A percentile compares a stretch with the other conserved stretches of the same genome.
These are phyloP conservation scores for Mycena olivaceomarginata DNA, from an alignment of 768 basidiomycete species.

Conservation along the genomic window DNA sequence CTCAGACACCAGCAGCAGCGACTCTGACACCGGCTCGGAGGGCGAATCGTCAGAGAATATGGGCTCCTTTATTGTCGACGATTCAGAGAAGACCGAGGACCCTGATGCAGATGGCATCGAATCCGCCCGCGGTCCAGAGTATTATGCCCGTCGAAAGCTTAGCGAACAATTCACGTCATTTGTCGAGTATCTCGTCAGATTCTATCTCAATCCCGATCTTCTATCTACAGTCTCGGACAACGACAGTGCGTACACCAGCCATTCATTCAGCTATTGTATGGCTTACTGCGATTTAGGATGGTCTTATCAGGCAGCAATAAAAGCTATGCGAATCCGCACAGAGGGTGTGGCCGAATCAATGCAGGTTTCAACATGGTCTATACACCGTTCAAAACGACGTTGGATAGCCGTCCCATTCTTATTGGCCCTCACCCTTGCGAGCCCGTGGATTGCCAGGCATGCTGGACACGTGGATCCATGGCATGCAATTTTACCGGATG, in stretches of 20 bases:
- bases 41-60: neutral
- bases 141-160: constrained; percentile 11
- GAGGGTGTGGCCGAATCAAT: constrained; percentile 8
- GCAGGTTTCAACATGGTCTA: constrained; percentile 29
- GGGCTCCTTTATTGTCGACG: constrained; percentile 20
- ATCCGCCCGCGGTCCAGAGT: constrained; percentile 10
- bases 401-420: constrained; percentile 32
- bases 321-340: constrained; percentile 1
- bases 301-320: constrained; percentile 13
- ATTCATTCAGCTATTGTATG: neutral
- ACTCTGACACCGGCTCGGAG: neutral
- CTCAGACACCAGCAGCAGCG: neutral
- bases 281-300: constrained; percentile 1
- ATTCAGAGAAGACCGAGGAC: constrained; percentile 2
- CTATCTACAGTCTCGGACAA: neutral
- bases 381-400: constrained; percentile 28
- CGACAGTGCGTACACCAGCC: constrained; percentile 16
- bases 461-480: constrained; percentile 21
- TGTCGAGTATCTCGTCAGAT: constrained; percentile 21
- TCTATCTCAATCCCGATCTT: neutral
- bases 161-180: constrained; percentile 9
- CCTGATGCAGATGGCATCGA: neutral
- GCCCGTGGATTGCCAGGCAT: constrained; percentile 20
- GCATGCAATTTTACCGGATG: constrained; percentile 9
- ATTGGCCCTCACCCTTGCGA: constrained; percentile 3